Conservation (phyloP, 2,329 filamentous ascomycete genomes). For the Arthrobotrys sinensis region DNA sequence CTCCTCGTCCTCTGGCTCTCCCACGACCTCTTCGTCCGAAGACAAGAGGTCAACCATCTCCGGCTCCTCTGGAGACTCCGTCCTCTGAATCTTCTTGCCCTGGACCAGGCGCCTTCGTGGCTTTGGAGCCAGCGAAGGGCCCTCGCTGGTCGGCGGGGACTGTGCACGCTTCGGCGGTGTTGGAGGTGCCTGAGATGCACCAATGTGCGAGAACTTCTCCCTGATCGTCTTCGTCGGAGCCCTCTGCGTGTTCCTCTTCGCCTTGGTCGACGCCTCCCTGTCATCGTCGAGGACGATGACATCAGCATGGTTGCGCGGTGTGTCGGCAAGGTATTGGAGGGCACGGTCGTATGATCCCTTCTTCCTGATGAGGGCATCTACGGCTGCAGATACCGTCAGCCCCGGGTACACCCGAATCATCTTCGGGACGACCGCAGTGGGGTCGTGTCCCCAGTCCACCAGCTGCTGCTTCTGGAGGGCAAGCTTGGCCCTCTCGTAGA, state of each 20-base stretch:
- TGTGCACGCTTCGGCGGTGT: constrained; percentile 43
- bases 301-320: constrained; percentile 52
- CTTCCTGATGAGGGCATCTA: constrained; percentile 60
- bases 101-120: constrained; percentile 68
- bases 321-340: constrained; percentile 64
- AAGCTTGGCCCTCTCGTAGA: constrained; percentile 45
- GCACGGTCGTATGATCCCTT: constrained; percentile 63
- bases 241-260: constrained; percentile 42
- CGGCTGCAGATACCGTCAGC: constrained; percentile 35
- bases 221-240: constrained; percentile 55
- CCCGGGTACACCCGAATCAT: constrained; percentile 42
- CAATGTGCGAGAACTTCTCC: constrained; percentile 61
- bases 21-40: constrained; percentile 68
- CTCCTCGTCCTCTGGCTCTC: constrained; percentile 66
- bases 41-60: constrained; percentile 69
- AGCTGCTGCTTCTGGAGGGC: constrained; percentile 49
- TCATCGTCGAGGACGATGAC: constrained; percentile 64
- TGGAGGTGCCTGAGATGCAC: constrained; percentile 50
- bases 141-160: constrained; percentile 55
- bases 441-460: constrained; percentile 36
- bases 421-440: constrained; percentile 36
- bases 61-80: constrained; percentile 65
- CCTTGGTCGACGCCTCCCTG: constrained; percentile 63
- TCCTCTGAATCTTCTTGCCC: constrained; percentile 65
- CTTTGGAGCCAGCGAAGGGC: constrained; percentile 66